These are phyloP conservation scores for Thelonectria discophora DNA, from an alignment of 2,329 filamentous ascomycete genomes.

Conservation along the genomic window DNA sequence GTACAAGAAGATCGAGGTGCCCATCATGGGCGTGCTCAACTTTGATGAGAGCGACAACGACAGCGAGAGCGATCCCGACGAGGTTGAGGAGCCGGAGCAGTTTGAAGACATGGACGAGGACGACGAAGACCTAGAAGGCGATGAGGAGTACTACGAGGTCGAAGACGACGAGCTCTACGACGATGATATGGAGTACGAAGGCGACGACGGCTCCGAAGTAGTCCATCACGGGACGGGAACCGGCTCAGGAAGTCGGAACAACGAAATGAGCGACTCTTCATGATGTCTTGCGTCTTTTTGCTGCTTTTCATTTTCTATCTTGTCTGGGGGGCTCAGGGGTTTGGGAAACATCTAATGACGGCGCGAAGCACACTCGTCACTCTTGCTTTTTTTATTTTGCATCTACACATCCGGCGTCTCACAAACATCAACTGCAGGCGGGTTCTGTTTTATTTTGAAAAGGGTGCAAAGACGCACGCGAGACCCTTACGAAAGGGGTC, in stretches of 20 bases:
- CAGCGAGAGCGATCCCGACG: constrained; percentile 46
- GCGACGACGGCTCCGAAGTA: constrained; percentile 40
- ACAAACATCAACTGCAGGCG: constrained; percentile 28
- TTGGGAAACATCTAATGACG: constrained; percentile 35
- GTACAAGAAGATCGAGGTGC: constrained; percentile 56
- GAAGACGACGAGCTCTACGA: constrained; percentile 42
- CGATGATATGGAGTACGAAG: constrained; percentile 38
- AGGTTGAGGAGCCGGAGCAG: constrained; percentile 41
- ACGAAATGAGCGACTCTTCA: constrained; percentile 41
- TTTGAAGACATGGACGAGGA: constrained; percentile 42
- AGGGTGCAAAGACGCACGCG: constrained; percentile 27
- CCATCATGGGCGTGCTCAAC: constrained; percentile 54
- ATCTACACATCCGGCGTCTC: constrained; percentile 31
- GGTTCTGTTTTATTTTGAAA: constrained; percentile 21
- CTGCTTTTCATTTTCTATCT: constrained; percentile 6
- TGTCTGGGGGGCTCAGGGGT: constrained; percentile 8
- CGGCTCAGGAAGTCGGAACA: constrained; percentile 41
- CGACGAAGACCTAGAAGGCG: constrained; percentile 36
- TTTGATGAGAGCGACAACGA: constrained; percentile 57
- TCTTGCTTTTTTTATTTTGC: constrained; percentile 26
- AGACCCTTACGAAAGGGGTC: constrained; percentile 30
- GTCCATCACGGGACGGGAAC: constrained; percentile 42
- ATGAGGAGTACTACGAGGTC: constrained; percentile 43
- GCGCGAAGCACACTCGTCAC: constrained; percentile 31
- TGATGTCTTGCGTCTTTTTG: constrained; percentile 18